A percentile compares a stretch with the other conserved stretches of the same genome.
Evolutionary conservation across 169 alveolate genomes (phyloP).

Genomic region (Plasmodium falciparum): DNA sequence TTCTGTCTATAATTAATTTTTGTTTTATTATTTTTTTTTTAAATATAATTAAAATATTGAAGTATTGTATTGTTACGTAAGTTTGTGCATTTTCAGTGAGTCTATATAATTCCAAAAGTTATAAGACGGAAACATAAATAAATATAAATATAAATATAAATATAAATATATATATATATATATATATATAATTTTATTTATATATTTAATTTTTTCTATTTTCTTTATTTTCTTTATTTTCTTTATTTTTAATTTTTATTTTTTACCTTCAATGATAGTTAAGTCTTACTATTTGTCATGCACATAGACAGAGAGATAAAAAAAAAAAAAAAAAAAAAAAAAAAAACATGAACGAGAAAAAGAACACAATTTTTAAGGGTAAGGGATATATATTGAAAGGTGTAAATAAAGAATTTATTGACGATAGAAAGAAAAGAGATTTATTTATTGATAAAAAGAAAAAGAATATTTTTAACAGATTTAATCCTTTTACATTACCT

Average conservation of each 20-base stretch:
- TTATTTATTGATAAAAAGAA: slow-evolving; percentile 29
- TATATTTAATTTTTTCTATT: not conserved
- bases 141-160: too few species aligned
- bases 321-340: not conserved
- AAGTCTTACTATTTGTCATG: not conserved
- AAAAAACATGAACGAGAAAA: slow-evolving; percentile 16
- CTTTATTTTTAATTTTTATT: not conserved
- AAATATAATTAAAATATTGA: too few species aligned
- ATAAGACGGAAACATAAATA: too few species aligned
- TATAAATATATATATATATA: too few species aligned
- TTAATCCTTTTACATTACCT: slow-evolving; percentile 60
- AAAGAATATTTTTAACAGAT: slow-evolving; percentile 29
- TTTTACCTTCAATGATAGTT: not conserved
- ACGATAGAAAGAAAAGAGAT: slow-evolving; percentile 6
- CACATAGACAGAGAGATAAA: not conserved
- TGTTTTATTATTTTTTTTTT: too few species aligned
- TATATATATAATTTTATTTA: not conserved
- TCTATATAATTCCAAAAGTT: too few species aligned
- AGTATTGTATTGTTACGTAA: too few species aligned
- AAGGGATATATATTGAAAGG: slow-evolving; percentile 44
- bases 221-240: not conserved
- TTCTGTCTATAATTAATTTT: too few species aligned
- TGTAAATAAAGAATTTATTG: slow-evolving; percentile 29
- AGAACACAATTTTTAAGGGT: slow-evolving; percentile 21
- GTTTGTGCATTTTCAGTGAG: too few species aligned